phyloP scores from a whole-genome alignment of 495 filamentous ascomycete species.

The Hypoxylon perforatum region DNA sequence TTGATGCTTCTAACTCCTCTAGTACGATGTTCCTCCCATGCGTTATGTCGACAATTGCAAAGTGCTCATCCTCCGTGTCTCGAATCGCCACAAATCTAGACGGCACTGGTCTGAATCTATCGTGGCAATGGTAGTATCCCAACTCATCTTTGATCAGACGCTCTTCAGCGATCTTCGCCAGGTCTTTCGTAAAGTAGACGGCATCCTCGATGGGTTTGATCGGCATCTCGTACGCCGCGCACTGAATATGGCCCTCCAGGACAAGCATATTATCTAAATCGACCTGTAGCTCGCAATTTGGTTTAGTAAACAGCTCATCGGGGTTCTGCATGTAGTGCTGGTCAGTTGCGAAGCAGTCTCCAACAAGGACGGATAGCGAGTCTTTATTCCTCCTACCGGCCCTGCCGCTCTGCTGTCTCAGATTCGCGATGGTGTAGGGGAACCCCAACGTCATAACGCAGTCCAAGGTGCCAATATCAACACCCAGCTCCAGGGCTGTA shows the following conservation, averaged over 20 bases:
- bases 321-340: constrained; percentile 98
- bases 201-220: constrained; percentile 80
- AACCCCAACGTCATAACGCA: constrained; percentile 95
- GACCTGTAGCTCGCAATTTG: constrained; percentile 87
- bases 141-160: constrained; percentile 76
- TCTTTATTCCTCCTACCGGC: constrained; percentile 95
- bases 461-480: constrained; percentile 96
- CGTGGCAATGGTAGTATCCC: constrained; percentile 90
- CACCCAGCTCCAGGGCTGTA: constrained; percentile 89
- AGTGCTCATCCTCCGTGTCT: constrained; percentile 91
- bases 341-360: constrained; percentile 92
- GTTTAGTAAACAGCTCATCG: constrained; percentile 93
- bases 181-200: constrained; percentile 81
- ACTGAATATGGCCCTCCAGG: constrained; percentile 93
- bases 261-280: constrained; percentile 92
- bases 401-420: constrained; percentile 93
- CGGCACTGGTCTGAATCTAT: constrained; percentile 86
- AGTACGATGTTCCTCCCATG: constrained; percentile 84
- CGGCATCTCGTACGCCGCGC: constrained; percentile 94
- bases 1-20: constrained; percentile 94
- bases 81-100: constrained; percentile 87
- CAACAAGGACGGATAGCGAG: constrained; percentile 88
- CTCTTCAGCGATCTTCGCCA: constrained; percentile 77
- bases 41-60: constrained; percentile 91
- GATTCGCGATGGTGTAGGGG: constrained; percentile 92